Base-by-base conservation (phyloP, 257 asterid species). In the Primulina tabacum region DNA sequence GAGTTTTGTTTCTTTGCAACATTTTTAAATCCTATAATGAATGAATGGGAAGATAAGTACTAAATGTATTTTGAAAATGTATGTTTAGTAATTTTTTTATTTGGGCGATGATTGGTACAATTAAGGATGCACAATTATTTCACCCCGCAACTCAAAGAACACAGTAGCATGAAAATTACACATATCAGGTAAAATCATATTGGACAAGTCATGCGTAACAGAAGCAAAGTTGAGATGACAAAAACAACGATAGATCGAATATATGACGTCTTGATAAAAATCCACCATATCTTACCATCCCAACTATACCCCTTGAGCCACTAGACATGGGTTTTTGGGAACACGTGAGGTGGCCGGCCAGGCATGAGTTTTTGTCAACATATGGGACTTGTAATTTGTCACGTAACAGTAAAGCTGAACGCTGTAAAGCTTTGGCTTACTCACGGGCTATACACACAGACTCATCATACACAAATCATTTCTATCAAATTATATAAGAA, bases 341-440 rank as follows among this genome's bases (percentile, higher is more conserved):
- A 73, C 73, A 81, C 79, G 86, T 85, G 92, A 71, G 82, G 77
- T 83, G 80, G 96, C 92, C 92, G 91, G 91, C 88, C 85, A 68
- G 71, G 83, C 57, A 16, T 50, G 75, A 62, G 43, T 6, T 76
- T 56, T 89, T 89, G 97, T 87, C 84, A 28, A 38, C 43, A 71
- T 71, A 83, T 82, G 82, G 80, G 87, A 73, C 78, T 79, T 85
- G 85, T 78, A 76, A 70, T 85, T 90, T 85, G 97, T 84, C 96
- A 63, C 47, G 57, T 89, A 80, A 67, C 74, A 67, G 18, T 24
- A 65, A 62, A 68, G 74, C 33, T 62, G 73, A 67, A 64, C 65
- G 82, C 73, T 75, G 84, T 78, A 72, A 70, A 67, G 65, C 9
- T 83, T 87, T 82, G 94, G 92, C 81, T 69, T 88, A 82, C 84